These are phyloP conservation scores for Diatrype stigma DNA, from an alignment of 2,329 filamentous ascomycete genomes.

Conservation along the genomic window DNA sequence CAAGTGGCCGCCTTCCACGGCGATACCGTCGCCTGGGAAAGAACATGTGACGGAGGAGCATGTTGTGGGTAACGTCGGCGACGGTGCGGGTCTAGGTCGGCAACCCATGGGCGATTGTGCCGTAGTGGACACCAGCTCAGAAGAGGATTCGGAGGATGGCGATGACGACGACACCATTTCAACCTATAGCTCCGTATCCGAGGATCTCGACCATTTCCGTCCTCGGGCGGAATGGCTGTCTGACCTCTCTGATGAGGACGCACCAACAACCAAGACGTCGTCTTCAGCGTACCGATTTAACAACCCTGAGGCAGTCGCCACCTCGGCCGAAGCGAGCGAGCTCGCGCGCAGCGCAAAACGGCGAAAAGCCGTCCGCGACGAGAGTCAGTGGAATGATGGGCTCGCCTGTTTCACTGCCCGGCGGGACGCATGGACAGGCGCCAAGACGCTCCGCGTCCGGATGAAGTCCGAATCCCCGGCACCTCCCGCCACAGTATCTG, in stretches of 20 bases:
- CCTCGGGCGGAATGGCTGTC: constrained; percentile 54
- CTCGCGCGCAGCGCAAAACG: constrained; percentile 51
- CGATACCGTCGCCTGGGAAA: neutral
- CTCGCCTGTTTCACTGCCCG: constrained; percentile 73
- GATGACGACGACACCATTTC: constrained; percentile 42
- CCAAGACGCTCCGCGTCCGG: constrained; percentile 53
- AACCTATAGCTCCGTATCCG: constrained; percentile 40
- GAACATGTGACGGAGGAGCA: neutral
- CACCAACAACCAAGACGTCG: constrained; percentile 9
- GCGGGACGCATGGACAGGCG: constrained; percentile 82
- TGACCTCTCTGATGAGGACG: constrained; percentile 48
- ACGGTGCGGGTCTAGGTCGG: neutral
- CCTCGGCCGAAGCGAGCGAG: constrained; percentile 35
- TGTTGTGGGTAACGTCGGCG: neutral
- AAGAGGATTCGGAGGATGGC: constrained; percentile 35
- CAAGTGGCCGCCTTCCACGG: constrained; percentile 41
- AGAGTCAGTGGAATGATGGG: constrained; percentile 76
- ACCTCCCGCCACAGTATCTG: too few relatives aligned
- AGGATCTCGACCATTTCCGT: constrained; percentile 47
- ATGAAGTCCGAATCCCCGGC: too few relatives aligned
- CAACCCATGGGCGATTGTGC: neutral
- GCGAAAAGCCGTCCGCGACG: constrained; percentile 55
- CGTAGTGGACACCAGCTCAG: constrained; percentile 25
- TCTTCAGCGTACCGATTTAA: constrained; percentile 50
- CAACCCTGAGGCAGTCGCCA: constrained; percentile 42